Base-by-base conservation (phyloP, 2,329 filamentous ascomycete species). In the Penicillium capsulatum region DNA sequence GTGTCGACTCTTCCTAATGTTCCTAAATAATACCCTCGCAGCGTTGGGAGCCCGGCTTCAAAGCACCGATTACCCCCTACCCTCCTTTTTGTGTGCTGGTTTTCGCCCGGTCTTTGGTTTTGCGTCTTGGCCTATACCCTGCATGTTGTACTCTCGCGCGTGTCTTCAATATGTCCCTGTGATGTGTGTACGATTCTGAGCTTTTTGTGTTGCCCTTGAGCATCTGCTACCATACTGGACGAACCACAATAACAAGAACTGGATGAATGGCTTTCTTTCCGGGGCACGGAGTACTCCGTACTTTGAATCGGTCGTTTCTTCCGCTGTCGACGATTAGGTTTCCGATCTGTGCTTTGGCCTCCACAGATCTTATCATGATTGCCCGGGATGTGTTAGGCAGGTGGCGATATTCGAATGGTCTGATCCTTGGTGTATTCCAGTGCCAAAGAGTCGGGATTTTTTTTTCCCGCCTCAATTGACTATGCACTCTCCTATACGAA, bases 131-230 rank as follows among this genome's bases (percentile, higher is more conserved):
- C 46, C 42, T 53, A 53, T 54, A 53, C 50, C 51, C 51, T 53
- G 50, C 51, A 53, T 54, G 45, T 36, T 30, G 34, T 40, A 14
- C 24, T 37, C 26, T 17, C 34, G 34, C 37, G 38, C 42, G 40
- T 53, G 44, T 53, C n/a, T 42, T 39, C 43, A 54, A 45, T 51
- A 54, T 50, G 45, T 50, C 38, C 42, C 40, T 54, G 35, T 52
- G 47, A 54, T 53, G 48, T 54, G 48, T 54, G 48, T 54, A 54
- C 48, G 51, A 54, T 54, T 48, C 38, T 51, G 37, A 31, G 36
- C 47, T 41, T 47, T 34, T 9, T 22, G 5, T 22, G n/a, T n/a
- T n/a, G n/a, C 19, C 19, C 19, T 22, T 22, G 45, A 50, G 50
- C 50, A 50, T 54, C 38, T 45, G 37, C 17, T 33, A 49, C 41